These are phyloP conservation scores for Pseudocercospora musae DNA, from an alignment of 2,329 filamentous ascomycete species.

Conservation along the genomic window DNA sequence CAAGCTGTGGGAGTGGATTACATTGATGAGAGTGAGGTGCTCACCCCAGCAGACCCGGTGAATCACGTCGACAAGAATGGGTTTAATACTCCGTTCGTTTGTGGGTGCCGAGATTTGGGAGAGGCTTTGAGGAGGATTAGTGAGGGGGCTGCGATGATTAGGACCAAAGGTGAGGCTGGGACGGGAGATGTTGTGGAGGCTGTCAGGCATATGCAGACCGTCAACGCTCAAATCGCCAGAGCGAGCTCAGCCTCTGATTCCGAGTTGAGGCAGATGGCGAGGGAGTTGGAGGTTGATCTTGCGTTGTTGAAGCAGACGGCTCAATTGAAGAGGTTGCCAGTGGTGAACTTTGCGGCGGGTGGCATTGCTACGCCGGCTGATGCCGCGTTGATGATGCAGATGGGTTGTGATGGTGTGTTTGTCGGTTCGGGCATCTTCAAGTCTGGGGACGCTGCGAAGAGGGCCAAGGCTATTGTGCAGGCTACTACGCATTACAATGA, in stretches of 20 bases:
- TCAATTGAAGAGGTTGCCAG: conserved; percentile 80
- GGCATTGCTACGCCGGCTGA: conserved; percentile 98
- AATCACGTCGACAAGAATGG: conserved; percentile 87
- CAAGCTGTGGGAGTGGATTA: conserved; percentile 94
- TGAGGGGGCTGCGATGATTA: conserved; percentile 97
- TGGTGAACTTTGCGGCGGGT: conserved; percentile 98
- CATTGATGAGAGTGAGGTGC: conserved; percentile 96
- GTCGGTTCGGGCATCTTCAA: conserved; percentile 98
- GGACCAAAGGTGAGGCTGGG: conserved; percentile 96
- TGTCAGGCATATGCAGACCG: conserved; percentile 89
- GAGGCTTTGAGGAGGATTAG: conserved; percentile 87
- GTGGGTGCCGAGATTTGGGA: conserved; percentile 89
- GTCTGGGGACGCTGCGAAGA: conserved; percentile 82
- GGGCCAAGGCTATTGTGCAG: conserved; percentile 90
- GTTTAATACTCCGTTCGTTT: conserved; percentile 88
- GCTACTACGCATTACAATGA: conserved; percentile 90
- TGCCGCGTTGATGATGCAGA: conserved; percentile 97
- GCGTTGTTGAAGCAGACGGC: conserved; percentile 81
- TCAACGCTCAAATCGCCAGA: conserved; percentile 75
- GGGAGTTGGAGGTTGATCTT: conserved; percentile 75
- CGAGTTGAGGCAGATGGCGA: conserved; percentile 74
- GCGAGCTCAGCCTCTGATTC: conserved; percentile 65
- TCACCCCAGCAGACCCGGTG: conserved; percentile 86
- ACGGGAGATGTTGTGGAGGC: conserved; percentile 97
- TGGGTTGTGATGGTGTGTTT: conserved; percentile 96